These are phyloP conservation scores for Knufia petricola DNA, from an alignment of 2,329 filamentous ascomycete species.

Conservation along the genomic window DNA sequence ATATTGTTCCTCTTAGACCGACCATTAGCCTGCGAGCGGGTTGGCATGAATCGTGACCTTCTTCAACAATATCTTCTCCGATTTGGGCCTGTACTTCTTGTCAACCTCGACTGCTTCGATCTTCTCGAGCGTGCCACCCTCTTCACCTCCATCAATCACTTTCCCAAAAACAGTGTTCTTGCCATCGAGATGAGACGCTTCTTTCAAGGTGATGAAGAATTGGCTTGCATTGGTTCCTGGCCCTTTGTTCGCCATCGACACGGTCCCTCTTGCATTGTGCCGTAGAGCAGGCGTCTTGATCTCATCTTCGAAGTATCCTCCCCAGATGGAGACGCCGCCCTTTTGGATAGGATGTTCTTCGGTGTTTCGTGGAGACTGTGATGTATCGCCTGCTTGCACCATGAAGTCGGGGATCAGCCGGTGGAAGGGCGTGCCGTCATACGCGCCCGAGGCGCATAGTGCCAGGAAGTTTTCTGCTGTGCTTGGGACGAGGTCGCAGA, in stretches of 20 bases:
- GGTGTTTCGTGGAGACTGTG: conserved; percentile 33
- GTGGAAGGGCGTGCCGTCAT: conserved; percentile 54
- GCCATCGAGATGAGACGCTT: conserved; percentile 55
- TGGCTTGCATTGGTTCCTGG: conserved; percentile 50
- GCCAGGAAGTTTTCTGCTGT: conserved; percentile 73
- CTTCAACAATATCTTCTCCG: conserved; percentile 46
- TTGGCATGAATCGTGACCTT: conserved; percentile 55
- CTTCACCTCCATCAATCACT: conserved; percentile 40
- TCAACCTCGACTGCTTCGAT: conserved; percentile 50
- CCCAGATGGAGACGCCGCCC: conserved; percentile 49
- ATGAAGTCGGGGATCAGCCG: conserved; percentile 56
- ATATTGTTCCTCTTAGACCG: neutral
- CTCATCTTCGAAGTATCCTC: conserved; percentile 50
- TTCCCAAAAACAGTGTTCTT: conserved; percentile 59
- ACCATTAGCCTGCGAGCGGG: conserved; percentile 47
- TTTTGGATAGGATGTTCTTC: conserved; percentile 41
- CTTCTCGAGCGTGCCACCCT: conserved; percentile 45
- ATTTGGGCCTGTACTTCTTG: conserved; percentile 48
- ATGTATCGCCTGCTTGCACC: conserved; percentile 51
- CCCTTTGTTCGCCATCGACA: conserved; percentile 52
- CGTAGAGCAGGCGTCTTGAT: conserved; percentile 47
- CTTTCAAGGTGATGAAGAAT: conserved; percentile 55
- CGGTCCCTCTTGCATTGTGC: conserved; percentile 48
- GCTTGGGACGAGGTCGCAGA: conserved; percentile 89
- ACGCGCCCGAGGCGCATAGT: conserved; percentile 52